Evolutionary conservation across 345 rosid genomes (phyloP).

Genomic region (Reutealis trisperma): DNA sequence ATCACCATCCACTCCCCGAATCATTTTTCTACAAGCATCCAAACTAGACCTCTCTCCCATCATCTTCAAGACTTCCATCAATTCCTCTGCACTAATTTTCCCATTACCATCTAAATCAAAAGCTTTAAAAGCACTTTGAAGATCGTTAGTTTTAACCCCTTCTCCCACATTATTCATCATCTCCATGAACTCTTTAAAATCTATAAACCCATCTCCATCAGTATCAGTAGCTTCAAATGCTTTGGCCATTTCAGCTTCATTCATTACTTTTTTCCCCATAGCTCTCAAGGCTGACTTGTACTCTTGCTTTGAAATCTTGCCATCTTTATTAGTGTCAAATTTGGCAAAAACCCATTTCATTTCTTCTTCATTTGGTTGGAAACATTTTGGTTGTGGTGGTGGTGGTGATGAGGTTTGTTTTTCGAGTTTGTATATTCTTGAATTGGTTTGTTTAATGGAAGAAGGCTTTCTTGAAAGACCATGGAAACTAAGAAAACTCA

Average conservation of each 20-base stretch:
- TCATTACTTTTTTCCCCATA: conserved; percentile 12
- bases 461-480: conserved; percentile 28
- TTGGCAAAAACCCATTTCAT: conserved; percentile 38
- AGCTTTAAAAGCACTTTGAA: conserved; percentile 22
- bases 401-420: not conserved
- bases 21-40: conserved; percentile 29
- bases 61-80: conserved; percentile 23
- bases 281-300: conserved; percentile 15
- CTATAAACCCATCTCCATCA: conserved; percentile 27
- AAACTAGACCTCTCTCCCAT: conserved; percentile 29
- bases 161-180: conserved; percentile 19
- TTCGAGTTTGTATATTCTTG: conserved; percentile 13
- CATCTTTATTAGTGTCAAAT: conserved; percentile 30
- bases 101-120: conserved; percentile 29
- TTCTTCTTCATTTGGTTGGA: conserved; percentile 40
- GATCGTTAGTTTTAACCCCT: conserved; percentile 20
- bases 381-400: conserved; percentile 9
- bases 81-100: conserved; percentile 28
- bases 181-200: conserved; percentile 23
- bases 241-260: conserved; percentile 21
- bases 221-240: conserved; percentile 23
- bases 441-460: conserved; percentile 19
- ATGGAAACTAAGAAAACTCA: conserved; percentile 32
- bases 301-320: conserved; percentile 29
- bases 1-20: conserved; percentile 18